phyloP scores from a whole-genome alignment of 2,329 filamentous ascomycete species.

The Aspergillus thermomutatus region DNA sequence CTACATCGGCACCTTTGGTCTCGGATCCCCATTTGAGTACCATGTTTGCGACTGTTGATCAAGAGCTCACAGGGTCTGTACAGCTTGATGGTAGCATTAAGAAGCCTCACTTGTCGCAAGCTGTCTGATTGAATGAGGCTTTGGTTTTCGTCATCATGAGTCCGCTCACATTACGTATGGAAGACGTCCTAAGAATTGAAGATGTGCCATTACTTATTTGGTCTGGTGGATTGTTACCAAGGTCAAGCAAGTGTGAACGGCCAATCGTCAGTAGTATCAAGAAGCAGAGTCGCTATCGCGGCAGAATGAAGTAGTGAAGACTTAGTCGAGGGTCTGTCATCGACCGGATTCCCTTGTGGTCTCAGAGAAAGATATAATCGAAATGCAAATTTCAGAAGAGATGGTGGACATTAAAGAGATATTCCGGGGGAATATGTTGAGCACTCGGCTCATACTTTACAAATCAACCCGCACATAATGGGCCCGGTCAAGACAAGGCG shows the following conservation, averaged over 20 bases:
- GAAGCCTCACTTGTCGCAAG: not conserved
- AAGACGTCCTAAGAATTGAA: not conserved
- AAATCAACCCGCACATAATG: not conserved
- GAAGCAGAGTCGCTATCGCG: not conserved
- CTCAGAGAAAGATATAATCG: not conserved
- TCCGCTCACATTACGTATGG: slow-evolving; percentile 1
- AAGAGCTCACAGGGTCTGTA: not conserved
- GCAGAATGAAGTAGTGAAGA: too few relatives aligned
- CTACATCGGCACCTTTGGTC: slow-evolving; percentile 30
- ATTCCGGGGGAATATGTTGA: not conserved
- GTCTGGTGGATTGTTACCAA: not conserved
- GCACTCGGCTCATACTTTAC: not conserved
- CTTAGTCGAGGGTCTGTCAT: not conserved
- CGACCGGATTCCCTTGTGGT: not conserved
- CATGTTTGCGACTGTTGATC: not conserved
- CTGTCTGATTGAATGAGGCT: not conserved
- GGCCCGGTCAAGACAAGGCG: not conserved
- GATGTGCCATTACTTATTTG: not conserved
- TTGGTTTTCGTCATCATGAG: slow-evolving; percentile 14
- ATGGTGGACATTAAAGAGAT: not conserved
- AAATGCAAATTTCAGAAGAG: not conserved
- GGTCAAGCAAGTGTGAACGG: not conserved
- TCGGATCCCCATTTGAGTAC: slow-evolving; percentile 4
- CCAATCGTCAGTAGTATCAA: not conserved
- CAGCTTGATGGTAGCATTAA: not conserved